Percentiles rank a stretch among this genome's conserved stretches.
Evolutionary conservation across 2,329 filamentous ascomycete genomes (phyloP).

Genomic region (Sporothrix dimorphospora): DNA sequence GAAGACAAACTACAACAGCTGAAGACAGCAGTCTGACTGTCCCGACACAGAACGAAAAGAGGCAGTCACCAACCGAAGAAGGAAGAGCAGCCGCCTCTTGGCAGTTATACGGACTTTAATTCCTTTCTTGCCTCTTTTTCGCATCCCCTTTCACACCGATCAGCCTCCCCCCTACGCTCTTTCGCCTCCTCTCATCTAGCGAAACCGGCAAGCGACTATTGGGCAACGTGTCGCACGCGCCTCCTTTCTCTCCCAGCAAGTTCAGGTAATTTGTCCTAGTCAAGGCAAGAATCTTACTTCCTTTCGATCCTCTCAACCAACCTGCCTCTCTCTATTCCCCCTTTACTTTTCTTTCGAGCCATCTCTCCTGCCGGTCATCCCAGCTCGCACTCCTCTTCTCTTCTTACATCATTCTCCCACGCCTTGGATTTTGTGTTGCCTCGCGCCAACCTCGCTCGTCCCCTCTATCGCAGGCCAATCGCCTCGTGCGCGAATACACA

Average conservation of each 20-base stretch:
- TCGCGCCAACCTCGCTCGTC: neutral
- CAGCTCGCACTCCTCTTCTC: neutral
- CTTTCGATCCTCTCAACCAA: constrained; percentile 1
- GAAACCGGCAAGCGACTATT: constrained; percentile 16
- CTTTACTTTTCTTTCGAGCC: constrained; percentile 2
- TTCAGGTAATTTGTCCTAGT: neutral
- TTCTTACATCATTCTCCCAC: constrained; percentile 4
- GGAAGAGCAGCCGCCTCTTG: neutral
- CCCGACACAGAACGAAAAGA: neutral
- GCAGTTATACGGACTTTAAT: constrained; percentile 7
- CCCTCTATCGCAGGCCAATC: constrained; percentile 27
- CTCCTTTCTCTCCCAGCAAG: constrained; percentile 17
- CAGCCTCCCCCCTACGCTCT: neutral
- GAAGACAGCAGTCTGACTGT: neutral
- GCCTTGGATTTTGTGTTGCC: constrained; percentile 13
- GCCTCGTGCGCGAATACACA: constrained; percentile 20
- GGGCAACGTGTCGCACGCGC: constrained; percentile 20
- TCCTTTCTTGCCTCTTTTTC: constrained; percentile 15
- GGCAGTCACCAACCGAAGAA: neutral
- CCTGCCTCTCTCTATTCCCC: neutral
- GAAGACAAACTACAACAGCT: neutral
- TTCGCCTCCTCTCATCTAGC: constrained; percentile 4
- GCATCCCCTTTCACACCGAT: neutral
- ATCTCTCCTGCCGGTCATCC: constrained; percentile 2
- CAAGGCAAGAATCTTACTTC: constrained; percentile 12